Conservation (phyloP, 257 asterid species). For the Agastache rugosa region DNA sequence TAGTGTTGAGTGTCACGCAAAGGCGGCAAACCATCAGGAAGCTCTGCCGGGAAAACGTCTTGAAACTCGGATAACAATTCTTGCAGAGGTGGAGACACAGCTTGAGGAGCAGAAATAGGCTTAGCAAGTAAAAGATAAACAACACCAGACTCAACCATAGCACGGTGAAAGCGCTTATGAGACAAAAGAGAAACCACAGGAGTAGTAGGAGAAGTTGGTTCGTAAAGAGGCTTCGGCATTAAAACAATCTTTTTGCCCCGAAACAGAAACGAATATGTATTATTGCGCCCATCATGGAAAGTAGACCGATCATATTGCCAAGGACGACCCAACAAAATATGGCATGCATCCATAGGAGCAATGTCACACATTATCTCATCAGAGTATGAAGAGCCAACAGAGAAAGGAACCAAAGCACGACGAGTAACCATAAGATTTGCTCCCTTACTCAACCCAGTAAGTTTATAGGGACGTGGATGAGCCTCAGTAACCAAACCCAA, state of each 20-base stretch:
- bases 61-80: neutral
- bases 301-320: slow-evolving; percentile 13
- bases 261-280: neutral
- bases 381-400: neutral
- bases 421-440: neutral
- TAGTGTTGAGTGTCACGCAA: neutral
- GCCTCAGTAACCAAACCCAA: neutral
- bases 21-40: neutral
- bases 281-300: neutral
- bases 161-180: no score
- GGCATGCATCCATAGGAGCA: neutral
- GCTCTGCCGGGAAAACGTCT: neutral
- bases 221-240: neutral
- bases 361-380: neutral
- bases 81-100: neutral
- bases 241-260: neutral
- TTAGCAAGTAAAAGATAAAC: no score
- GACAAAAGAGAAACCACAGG: no score
- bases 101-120: neutral
- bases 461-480: neutral
- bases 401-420: neutral
- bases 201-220: no score
- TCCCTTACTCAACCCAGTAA: neutral
- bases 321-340: neutral
- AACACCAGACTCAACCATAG: no score